phyloP scores from a whole-genome alignment of 257 asterid species.

The Henckelia pumila region DNA sequence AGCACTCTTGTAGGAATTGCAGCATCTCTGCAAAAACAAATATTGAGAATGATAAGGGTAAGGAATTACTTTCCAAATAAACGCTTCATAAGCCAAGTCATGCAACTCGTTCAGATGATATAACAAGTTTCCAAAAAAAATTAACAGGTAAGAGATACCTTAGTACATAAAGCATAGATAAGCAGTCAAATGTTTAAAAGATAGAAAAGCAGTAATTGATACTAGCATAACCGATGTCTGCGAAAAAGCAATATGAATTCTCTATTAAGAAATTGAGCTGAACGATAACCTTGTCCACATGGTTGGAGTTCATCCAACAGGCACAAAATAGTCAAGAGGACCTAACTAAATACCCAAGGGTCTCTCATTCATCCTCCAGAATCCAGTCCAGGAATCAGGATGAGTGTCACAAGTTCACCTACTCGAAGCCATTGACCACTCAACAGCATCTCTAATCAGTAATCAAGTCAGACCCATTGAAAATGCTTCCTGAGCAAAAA shows the following conservation, averaged over 20 bases:
- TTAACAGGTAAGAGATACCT: background rate
- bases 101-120: constrained; percentile 23
- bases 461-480: background rate
- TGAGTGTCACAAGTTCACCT: background rate
- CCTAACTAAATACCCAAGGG: constrained; percentile 5
- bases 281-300: constrained; percentile 4
- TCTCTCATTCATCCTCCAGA: background rate
- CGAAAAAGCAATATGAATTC: background rate
- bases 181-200: constrained; percentile 14
- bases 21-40: constrained; percentile 43
- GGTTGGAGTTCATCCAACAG: background rate
- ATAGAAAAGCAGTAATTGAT: background rate
- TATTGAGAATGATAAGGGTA: constrained; percentile 19
- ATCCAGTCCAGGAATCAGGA: too few relatives aligned
- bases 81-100: constrained; percentile 1
- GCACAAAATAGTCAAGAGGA: constrained; percentile 1
- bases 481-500: constrained; percentile 3
- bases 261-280: background rate
- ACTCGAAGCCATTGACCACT: constrained; percentile 4
- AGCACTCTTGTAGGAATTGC: constrained; percentile 61
- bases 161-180: background rate
- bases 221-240: constrained; percentile 16
- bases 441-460: background rate
- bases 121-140: constrained; percentile 1
- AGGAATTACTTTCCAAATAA: constrained; percentile 9